Conservation (phyloP, 495 filamentous ascomycete genomes). For the Rostrohypoxylon terebratum region DNA sequence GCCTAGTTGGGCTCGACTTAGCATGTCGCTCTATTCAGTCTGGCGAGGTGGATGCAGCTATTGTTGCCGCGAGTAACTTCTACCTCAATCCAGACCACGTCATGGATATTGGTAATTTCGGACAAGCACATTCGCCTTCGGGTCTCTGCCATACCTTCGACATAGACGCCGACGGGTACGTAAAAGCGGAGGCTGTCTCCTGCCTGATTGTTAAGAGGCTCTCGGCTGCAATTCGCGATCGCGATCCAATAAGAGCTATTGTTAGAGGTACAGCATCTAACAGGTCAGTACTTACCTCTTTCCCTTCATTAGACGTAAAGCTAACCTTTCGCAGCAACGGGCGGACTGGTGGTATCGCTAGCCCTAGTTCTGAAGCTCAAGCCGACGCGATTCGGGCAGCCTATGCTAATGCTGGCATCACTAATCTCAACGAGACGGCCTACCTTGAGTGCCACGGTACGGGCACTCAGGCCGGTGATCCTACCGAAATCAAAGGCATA, state of each 20-base stretch:
- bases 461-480: constrained; percentile 57
- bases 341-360: constrained; percentile 62
- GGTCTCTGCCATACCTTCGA: constrained; percentile 59
- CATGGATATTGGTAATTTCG: constrained; percentile 15
- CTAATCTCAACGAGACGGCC: constrained; percentile 1
- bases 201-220: constrained; percentile 56
- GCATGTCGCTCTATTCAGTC: background rate
- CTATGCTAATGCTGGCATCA: constrained; percentile 55
- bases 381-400: constrained; percentile 53
- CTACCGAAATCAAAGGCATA: constrained; percentile 68
- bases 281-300: too few species aligned
- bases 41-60: background rate
- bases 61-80: background rate
- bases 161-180: constrained; percentile 58
- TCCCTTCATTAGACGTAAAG: too few species aligned
- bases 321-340: constrained; percentile 55
- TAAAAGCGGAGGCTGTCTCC: constrained; percentile 58
- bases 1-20: background rate
- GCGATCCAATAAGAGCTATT: constrained; percentile 61
- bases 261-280: constrained; percentile 52
- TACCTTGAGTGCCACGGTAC: constrained; percentile 30
- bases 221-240: constrained; percentile 54
- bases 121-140: constrained; percentile 39
- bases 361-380: constrained; percentile 59
- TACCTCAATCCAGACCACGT: background rate